phyloP scores from a whole-genome alignment of 1,284 basidiomycete genomes.

The Tremellales sp. region DNA sequence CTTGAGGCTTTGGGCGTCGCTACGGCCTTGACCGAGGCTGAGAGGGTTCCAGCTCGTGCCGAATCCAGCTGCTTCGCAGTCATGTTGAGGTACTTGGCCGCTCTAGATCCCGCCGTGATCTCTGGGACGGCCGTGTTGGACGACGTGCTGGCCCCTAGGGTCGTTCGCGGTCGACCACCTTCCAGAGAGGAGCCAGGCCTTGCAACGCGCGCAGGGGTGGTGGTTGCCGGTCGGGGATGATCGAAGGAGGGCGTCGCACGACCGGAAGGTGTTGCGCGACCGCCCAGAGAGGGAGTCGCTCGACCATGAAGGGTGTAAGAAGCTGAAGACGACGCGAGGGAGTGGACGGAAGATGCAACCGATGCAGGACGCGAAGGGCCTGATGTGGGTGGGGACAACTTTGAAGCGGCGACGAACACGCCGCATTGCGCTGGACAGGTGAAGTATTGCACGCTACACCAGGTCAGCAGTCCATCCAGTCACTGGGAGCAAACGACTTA shows the following conservation, averaged over 20 bases:
- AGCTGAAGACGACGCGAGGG: conserved; percentile 32
- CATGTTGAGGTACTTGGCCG: conserved; percentile 68
- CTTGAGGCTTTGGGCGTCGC: conserved; percentile 39
- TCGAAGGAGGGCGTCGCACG: conserved; percentile 55
- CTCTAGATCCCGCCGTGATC: conserved; percentile 76
- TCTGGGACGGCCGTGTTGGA: conserved; percentile 40
- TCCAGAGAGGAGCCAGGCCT: conserved; percentile 22
- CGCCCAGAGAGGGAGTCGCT: conserved; percentile 28
- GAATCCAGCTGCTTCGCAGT: conserved; percentile 72
- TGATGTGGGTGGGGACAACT: conserved; percentile 69
- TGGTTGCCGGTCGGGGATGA: conserved; percentile 13
- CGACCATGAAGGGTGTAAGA: conserved; percentile 25
- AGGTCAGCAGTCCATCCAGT: not conserved
- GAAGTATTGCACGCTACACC: conserved; percentile 72
- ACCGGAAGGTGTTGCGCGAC: conserved; percentile 50
- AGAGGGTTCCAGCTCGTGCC: conserved; percentile 33
- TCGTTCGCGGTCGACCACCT: conserved; percentile 14
- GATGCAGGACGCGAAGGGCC: conserved; percentile 66
- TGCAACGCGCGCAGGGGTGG: conserved; percentile 26
- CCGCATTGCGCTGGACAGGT: conserved; percentile 78
- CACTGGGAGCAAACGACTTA: conserved; percentile 56
- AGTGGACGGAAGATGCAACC: conserved; percentile 64
- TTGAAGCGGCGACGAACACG: conserved; percentile 79
- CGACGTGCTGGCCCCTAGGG: conserved; percentile 33
- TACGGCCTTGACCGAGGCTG: conserved; percentile 16